Base-by-base conservation (phyloP, 345 rosid species). In the Eucalyptus caleyi region DNA sequence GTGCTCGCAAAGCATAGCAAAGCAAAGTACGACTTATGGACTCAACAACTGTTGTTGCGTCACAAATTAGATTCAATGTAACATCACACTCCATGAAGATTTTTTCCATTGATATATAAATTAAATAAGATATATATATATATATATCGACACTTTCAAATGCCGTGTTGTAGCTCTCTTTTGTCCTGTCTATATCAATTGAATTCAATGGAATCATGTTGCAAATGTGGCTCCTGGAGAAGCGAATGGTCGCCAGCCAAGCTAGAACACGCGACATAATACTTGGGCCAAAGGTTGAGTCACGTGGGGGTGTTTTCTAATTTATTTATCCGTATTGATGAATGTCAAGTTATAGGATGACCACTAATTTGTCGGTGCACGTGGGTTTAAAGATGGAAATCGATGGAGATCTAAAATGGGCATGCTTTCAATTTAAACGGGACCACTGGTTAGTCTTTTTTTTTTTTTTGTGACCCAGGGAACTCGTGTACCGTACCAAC, bases 51-150 rank as follows among this genome's bases (percentile, higher is more conserved):
- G 4, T 53, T 2, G 11, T 53, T 1, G 24, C 1, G 59, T 1
- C 24, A 53, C 59, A 19, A 53, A 53, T 53, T 53, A 53, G 5
- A 53, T 53, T 53, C 59, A 8, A 53, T 53, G 59, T 2, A 53
- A 53, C 2, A 19, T 19, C 56, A 8, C 24, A 53, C 2, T 53
- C 10, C 2, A 7, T 8, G 56, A 53, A 0, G 0, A 53, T 53
- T 19, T 53, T 19, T 10, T 53, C 59, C 9, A 53, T 53, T 19
- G 10, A 53, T 53, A 53, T 51, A 18, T 10, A 56, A 2, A 24
- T 24, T 56, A 56, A 56, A 9, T 56, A 56, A 9, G 6, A 50
- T 50, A 50, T 9, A 23, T 53, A 11, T 27, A 27, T 26, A n/a
- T n/a, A n/a, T n/a, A n/a, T n/a, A n/a, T n/a, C n/a, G 13, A 24